Evolutionary conservation across 2,329 filamentous ascomycete species (phyloP), one percentile per base, ranked within the genome.

Genomic region (Claviceps pazoutovae): DNA sequence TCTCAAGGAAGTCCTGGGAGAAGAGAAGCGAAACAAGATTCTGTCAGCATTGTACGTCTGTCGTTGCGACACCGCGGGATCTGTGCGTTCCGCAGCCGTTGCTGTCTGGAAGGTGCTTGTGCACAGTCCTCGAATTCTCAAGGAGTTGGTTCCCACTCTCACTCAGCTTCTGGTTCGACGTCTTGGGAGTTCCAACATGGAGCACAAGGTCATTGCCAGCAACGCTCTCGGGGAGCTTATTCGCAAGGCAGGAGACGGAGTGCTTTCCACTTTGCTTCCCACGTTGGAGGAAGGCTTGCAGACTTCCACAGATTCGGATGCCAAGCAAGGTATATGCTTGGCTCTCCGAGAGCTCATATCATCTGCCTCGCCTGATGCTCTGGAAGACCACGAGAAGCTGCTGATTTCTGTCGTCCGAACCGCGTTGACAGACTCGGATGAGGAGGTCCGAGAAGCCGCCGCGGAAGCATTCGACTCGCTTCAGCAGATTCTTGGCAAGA

Each of bases 141-240:
- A 95, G 71, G 93, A 98, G 65, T 80, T 98, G 62, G 85, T 96
- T 46, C 91, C 93, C 45, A 96, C 89, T 1, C 83, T 98, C 55
- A 95, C 89, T 5, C 90, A 96, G 66, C 82, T 98, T 56, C 85
- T 98, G 60, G 97, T 98, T 65, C 83, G 88, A 54, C 86, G 93
- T 48, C 79, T 98, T 59, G 93, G 89, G 56, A 97, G 90, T 66
- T 86, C 90, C 46, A 97, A 96, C 64, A 90, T 95, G 84, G 93
- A 98, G 67, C 93, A 98, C 68, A 97, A 96, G 74, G 86, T 95
- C 60, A 98, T 98, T 74, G 93, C 94, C 58, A 91, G 91, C 66
- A 97, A 97, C 66, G 89, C 93, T 48, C 77, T 98, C 52, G 93
- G 93, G 63, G 93, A 98, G 66, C 81, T 98, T 58, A 97, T 98